These are phyloP conservation scores for Cryphonectria japonica DNA, from an alignment of 2,329 filamentous ascomycete species.

Conservation along the genomic window DNA sequence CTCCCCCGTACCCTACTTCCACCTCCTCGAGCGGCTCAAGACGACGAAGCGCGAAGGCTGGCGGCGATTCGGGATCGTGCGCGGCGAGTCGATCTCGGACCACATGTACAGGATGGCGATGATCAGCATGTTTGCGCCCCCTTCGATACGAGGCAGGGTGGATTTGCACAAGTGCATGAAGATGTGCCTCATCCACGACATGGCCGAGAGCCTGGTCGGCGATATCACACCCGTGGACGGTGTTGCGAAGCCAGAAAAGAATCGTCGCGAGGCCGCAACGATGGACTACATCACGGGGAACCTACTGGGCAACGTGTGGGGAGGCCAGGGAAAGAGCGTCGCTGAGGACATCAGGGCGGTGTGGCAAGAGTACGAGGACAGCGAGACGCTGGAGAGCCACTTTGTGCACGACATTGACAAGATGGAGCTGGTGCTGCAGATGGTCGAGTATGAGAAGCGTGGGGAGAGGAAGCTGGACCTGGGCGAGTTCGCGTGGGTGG, in stretches of 20 bases:
- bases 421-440: slow-evolving; percentile 91
- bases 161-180: slow-evolving; percentile 85
- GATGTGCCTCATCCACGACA: slow-evolving; percentile 96
- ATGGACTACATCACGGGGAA: slow-evolving; percentile 86
- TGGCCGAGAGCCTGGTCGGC: slow-evolving; percentile 93
- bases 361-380: slow-evolving; percentile 96
- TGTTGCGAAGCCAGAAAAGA: slow-evolving; percentile 86
- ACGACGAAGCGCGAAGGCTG: slow-evolving; percentile 96
- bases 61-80: slow-evolving; percentile 79
- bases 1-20: slow-evolving; percentile 90
- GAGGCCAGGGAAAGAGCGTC: slow-evolving; percentile 55
- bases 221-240: slow-evolving; percentile 95
- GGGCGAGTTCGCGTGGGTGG: slow-evolving; percentile 84
- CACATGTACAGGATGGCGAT: slow-evolving; percentile 99
- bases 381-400: slow-evolving; percentile 77
- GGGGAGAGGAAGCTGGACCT: slow-evolving; percentile 71
- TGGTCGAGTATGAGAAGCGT: slow-evolving; percentile 90
- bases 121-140: slow-evolving; percentile 88
- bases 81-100: slow-evolving; percentile 89
- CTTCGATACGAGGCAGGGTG: slow-evolving; percentile 69
- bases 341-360: slow-evolving; percentile 75
- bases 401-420: slow-evolving; percentile 98
- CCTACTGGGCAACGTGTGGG: slow-evolving; percentile 75
- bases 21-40: slow-evolving; percentile 91
- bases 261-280: slow-evolving; percentile 79